A percentile compares a stretch with the other conserved stretches of the same genome.
phyloP scores from a whole-genome alignment of 2,329 filamentous ascomycete species.

The Bertia moriformis region DNA sequence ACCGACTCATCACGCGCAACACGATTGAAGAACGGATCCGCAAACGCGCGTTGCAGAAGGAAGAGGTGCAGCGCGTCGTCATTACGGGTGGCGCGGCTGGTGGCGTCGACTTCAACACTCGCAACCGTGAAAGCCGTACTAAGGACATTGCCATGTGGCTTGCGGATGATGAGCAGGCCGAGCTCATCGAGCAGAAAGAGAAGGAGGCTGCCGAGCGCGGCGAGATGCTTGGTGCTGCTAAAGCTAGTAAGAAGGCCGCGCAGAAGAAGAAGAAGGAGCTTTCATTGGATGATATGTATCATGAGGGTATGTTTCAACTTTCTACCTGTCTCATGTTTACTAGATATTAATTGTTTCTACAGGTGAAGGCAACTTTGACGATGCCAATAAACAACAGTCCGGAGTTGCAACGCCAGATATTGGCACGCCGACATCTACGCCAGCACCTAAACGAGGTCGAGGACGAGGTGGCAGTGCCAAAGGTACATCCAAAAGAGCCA shows the following conservation, averaged over 20 bases:
- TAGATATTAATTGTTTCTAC: conserved; percentile 14
- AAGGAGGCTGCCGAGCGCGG: conserved; percentile 69
- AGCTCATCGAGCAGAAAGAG: conserved; percentile 83
- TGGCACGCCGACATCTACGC: conserved; percentile 11
- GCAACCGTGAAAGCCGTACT: conserved; percentile 76
- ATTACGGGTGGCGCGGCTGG: conserved; percentile 79
- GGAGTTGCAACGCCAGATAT: conserved; percentile 68
- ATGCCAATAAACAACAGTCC: conserved; percentile 58
- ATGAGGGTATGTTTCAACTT: conserved; percentile 63
- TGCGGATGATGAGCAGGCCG: conserved; percentile 89
- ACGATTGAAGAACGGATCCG: conserved; percentile 97
- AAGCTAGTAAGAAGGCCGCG: conserved; percentile 41
- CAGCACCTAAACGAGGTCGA: background rate
- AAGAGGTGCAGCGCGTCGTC: conserved; percentile 94
- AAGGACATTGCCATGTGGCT: conserved; percentile 99
- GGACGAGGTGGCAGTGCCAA: background rate
- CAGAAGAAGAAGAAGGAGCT: conserved; percentile 29
- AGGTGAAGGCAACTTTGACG: conserved; percentile 96
- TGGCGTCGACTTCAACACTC: conserved; percentile 91
- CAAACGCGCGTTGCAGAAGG: conserved; percentile 91
- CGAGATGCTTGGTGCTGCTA: conserved; percentile 48
- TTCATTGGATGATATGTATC: conserved; percentile 93
- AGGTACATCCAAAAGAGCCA: background rate
- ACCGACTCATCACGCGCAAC: conserved; percentile 87
- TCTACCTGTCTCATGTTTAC: background rate